Evolutionary conservation across 768 basidiomycete species (phyloP).

Genomic region (Boletus reticuloceps): DNA sequence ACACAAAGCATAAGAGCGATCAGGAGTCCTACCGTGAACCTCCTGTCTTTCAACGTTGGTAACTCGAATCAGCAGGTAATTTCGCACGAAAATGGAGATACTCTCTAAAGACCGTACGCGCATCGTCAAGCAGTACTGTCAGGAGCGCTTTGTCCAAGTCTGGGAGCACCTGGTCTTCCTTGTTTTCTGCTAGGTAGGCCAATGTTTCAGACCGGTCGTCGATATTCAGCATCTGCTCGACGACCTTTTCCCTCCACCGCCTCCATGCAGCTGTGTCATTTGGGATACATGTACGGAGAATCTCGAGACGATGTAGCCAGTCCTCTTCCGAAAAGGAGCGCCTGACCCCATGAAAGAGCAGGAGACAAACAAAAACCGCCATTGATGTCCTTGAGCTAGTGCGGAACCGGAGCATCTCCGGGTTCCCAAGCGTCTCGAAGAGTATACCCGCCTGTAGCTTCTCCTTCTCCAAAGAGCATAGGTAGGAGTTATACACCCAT

Average conservation of each 20-base stretch:
- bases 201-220: not conserved
- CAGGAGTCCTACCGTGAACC: no score
- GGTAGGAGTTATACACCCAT: conserved; percentile 34
- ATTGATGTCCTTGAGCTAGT: conserved; percentile 18
- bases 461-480: conserved; percentile 35
- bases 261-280: conserved; percentile 25
- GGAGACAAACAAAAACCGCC: conserved; percentile 23
- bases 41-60: no score
- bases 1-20: no score
- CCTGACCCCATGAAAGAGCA: conserved; percentile 18
- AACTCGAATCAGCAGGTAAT: conserved; percentile 3
- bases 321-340: not conserved
- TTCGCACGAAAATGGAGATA: not conserved
- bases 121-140: conserved; percentile 14
- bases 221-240: conserved; percentile 11
- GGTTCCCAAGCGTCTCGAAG: conserved; percentile 9
- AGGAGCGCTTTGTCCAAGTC: conserved; percentile 2
- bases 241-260: conserved; percentile 21
- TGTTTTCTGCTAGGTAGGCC: not conserved
- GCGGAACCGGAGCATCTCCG: conserved; percentile 7
- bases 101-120: conserved; percentile 10
- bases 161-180: not conserved
- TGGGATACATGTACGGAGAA: conserved; percentile 17
- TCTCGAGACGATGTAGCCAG: not conserved
- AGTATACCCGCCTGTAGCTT: conserved; percentile 22